phyloP scores from a whole-genome alignment of 1,139 yeast species.

The Debaryomyces singareniensis region DNA sequence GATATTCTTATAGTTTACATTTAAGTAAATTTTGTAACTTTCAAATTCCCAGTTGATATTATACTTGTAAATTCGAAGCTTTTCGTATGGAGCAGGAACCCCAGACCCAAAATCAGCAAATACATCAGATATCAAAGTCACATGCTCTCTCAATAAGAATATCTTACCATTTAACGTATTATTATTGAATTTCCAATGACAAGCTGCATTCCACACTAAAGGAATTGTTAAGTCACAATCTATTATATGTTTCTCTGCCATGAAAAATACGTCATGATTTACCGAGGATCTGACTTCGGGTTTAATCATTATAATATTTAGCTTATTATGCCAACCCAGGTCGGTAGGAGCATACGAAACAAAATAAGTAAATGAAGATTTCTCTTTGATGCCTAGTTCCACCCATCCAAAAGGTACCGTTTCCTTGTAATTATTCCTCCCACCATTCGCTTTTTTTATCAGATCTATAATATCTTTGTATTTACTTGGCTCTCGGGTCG shows the following conservation, averaged over 20 bases:
- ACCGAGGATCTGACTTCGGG: constrained; percentile 79
- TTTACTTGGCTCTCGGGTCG: constrained; percentile 80
- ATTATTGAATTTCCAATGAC: constrained; percentile 60
- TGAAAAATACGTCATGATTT: constrained; percentile 74
- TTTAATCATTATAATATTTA: constrained; percentile 42
- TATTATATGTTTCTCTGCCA: constrained; percentile 55
- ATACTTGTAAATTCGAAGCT: constrained; percentile 67
- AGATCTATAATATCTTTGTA: constrained; percentile 36
- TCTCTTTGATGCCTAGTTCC: constrained; percentile 57
- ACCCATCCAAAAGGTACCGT: constrained; percentile 85
- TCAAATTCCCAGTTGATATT: constrained; percentile 51
- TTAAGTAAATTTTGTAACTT: constrained; percentile 58
- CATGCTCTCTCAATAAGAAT: constrained; percentile 79
- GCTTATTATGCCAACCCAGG: constrained; percentile 53
- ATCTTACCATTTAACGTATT: constrained; percentile 48
- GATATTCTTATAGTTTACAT: constrained; percentile 82
- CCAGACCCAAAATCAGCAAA: constrained; percentile 75
- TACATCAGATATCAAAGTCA: constrained; percentile 66
- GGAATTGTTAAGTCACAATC: constrained; percentile 63
- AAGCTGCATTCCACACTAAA: constrained; percentile 72
- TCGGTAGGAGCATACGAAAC: constrained; percentile 49
- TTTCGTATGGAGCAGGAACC: constrained; percentile 64
- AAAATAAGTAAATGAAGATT: constrained; percentile 42
- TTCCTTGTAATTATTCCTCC: constrained; percentile 4
- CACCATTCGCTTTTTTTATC: constrained; percentile 7